These are phyloP conservation scores for Rhynchospora pubera DNA, from an alignment of 176 grass and related monocot species.

Conservation along the genomic window DNA sequence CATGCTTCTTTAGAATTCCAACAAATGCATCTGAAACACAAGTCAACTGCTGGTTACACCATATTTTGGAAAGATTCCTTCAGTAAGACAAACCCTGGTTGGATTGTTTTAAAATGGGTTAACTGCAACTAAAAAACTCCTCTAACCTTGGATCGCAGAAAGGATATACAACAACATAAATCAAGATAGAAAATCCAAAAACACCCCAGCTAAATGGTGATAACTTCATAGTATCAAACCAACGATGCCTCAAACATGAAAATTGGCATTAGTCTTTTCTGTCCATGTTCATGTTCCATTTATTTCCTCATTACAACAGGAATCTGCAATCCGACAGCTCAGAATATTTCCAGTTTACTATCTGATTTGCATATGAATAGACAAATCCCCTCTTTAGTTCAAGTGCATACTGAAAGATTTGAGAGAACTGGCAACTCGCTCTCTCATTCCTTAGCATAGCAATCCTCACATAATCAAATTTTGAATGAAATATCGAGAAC, in stretches of 20 bases:
- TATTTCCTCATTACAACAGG: not conserved
- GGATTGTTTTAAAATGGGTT: not conserved
- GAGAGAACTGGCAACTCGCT: not conserved
- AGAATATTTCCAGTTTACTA: not conserved
- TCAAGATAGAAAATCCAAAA: not conserved
- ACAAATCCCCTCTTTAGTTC: not conserved
- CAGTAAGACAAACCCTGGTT: not conserved
- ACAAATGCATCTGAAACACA: not conserved
- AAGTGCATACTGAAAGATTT: not conserved
- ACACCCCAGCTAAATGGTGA: not conserved
- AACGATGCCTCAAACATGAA: not conserved
- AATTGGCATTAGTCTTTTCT: not conserved
- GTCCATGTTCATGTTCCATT: not conserved
- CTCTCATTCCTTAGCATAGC: not conserved
- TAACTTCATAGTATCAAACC: not conserved
- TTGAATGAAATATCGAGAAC: not conserved
- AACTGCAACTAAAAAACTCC: not conserved
- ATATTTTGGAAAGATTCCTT: not conserved
- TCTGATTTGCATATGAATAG: not conserved
- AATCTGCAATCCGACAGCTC: not conserved
- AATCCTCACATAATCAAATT: not conserved
- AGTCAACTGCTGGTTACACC: not conserved
- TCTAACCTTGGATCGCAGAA: not conserved
- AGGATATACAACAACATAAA: not conserved
- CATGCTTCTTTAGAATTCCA: not conserved